phyloP scores from a whole-genome alignment of 2,329 filamentous ascomycete genomes.

The Diaporthe helianthi region DNA sequence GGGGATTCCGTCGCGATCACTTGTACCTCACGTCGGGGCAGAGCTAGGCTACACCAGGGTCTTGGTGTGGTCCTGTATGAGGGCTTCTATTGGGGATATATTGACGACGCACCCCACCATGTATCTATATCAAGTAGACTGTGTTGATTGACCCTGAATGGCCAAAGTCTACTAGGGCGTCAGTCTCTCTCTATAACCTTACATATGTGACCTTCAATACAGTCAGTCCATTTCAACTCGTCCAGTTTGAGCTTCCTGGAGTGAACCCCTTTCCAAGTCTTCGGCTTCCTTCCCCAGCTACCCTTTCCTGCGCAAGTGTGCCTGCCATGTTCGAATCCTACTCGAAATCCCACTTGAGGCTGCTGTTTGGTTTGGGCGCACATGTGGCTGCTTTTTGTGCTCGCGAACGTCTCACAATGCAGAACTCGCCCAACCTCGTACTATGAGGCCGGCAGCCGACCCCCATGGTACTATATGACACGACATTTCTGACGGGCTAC shows the following conservation, averaged over 20 bases:
- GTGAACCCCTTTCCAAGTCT: too few species aligned
- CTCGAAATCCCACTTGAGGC: too few species aligned
- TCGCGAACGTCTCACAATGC: background rate
- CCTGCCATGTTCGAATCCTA: background rate
- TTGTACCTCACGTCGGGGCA: background rate
- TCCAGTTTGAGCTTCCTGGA: background rate
- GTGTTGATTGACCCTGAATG: background rate
- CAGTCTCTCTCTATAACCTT: background rate
- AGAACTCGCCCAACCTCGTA: background rate
- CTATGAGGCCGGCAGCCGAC: background rate
- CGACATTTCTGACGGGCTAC: background rate
- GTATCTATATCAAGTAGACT: background rate
- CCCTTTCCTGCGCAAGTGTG: background rate
- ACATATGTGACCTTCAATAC: background rate
- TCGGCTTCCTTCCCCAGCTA: background rate
- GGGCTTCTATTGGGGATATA: background rate
- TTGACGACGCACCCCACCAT: background rate
- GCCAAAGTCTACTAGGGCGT: background rate
- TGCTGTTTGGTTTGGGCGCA: too few species aligned
- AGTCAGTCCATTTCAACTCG: background rate
- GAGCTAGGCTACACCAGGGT: background rate
- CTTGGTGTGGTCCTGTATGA: background rate
- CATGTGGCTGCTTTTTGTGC: background rate
- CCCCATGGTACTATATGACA: background rate
- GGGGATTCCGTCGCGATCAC: background rate